A percentile compares a stretch with the other conserved stretches of the same genome.
Evolutionary conservation across 192 early-diverging fungal genomes (phyloP).

Genomic region (Thamnidium elegans): DNA sequence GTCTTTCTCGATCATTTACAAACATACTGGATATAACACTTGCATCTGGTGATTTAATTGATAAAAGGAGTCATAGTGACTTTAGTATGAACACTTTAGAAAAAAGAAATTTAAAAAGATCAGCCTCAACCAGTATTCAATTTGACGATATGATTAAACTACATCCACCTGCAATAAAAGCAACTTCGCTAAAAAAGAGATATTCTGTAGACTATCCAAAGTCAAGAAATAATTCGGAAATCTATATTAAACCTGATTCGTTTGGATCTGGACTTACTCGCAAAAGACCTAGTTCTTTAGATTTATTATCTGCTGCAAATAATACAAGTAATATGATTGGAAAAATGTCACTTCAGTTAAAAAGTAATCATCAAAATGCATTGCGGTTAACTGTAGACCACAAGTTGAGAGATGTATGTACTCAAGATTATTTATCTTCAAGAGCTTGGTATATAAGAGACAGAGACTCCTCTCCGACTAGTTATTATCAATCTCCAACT

Average conservation of each 20-base stretch:
- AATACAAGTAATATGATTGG: slow-evolving; percentile 22
- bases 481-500: neutral
- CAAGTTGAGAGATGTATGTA: slow-evolving; percentile 34
- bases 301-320: slow-evolving; percentile 12
- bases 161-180: neutral
- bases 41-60: no score
- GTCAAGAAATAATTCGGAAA: slow-evolving; percentile 20
- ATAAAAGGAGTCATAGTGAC: neutral
- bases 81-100: neutral
- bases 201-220: slow-evolving; percentile 23
- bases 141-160: slow-evolving; percentile 4
- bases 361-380: slow-evolving; percentile 32
- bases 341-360: slow-evolving; percentile 31
- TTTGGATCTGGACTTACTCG: neutral
- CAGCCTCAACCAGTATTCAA: slow-evolving; percentile 2
- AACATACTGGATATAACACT: slow-evolving; percentile 1
- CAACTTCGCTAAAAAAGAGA: slow-evolving; percentile 7
- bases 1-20: slow-evolving; percentile 20
- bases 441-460: slow-evolving; percentile 28
- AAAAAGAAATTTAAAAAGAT: neutral
- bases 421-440: slow-evolving; percentile 31
- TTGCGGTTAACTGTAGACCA: slow-evolving; percentile 26
- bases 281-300: slow-evolving; percentile 21
- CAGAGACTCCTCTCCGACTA: neutral
- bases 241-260: slow-evolving; percentile 15